phyloP scores from a whole-genome alignment of 371 early-diverging fungal species.

The Apophysomyces elegans region DNA sequence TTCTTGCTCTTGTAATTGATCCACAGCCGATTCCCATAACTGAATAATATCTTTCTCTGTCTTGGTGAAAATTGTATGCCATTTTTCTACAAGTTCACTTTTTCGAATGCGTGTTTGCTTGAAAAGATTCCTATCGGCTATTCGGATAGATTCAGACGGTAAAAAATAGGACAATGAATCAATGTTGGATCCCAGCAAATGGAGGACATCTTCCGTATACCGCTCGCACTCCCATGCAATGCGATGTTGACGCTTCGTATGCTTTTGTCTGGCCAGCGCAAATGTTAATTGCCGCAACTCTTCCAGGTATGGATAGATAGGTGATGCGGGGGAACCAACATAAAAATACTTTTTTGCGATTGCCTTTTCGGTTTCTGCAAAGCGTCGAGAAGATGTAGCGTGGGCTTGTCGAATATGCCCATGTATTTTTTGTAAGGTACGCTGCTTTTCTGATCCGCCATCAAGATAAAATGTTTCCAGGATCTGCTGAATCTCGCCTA shows the following conservation, averaged over 20 bases:
- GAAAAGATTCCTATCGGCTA: background rate
- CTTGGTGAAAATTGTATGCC: background rate
- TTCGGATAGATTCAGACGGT: too few relatives aligned
- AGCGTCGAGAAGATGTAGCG: background rate
- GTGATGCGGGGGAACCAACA: background rate
- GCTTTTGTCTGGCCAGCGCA: background rate
- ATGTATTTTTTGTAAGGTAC: background rate
- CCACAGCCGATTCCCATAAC: conserved; percentile 1
- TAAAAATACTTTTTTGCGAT: conserved; percentile 1
- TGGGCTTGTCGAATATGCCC: background rate
- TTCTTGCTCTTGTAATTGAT: background rate
- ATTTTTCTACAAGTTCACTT: background rate
- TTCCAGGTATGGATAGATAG: background rate
- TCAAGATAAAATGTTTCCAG: background rate
- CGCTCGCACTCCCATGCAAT: conserved; percentile 4
- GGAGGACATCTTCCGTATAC: background rate
- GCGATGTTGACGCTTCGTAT: background rate
- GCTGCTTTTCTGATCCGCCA: background rate
- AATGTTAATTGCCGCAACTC: background rate
- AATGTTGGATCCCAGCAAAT: background rate
- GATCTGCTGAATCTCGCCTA: background rate
- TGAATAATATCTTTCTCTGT: background rate
- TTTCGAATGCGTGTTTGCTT: background rate
- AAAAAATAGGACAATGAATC: background rate
- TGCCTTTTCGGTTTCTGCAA: background rate